These are phyloP conservation scores for Erucastrum elatum DNA, from an alignment of 345 rosid genomes.

Conservation along the genomic window DNA sequence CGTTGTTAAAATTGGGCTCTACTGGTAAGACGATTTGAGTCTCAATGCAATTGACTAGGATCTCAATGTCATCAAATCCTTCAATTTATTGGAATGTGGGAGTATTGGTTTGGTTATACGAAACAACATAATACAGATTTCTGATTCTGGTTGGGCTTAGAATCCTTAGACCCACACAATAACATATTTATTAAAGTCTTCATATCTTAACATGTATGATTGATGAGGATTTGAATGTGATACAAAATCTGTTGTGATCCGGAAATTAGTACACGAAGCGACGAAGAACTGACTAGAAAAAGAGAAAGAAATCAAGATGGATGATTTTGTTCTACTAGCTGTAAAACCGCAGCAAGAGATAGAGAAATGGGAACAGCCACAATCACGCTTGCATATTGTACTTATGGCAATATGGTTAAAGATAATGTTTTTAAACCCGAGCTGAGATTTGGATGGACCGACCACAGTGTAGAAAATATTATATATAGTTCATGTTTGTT, in stretches of 20 bases:
- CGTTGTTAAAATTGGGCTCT: constrained; percentile 3
- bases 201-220: not conserved
- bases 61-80: not conserved
- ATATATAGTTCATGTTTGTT: not conserved
- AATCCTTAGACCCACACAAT: constrained; percentile 3
- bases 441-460: constrained; percentile 21
- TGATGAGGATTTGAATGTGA: constrained; percentile 11
- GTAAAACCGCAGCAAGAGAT: constrained; percentile 30
- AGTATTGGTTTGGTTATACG: not conserved
- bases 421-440: constrained; percentile 17
- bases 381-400: constrained; percentile 21
- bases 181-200: not conserved
- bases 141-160: constrained; percentile 22
- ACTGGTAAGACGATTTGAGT: not conserved
- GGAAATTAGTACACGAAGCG: constrained; percentile 16
- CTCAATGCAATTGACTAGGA: not conserved
- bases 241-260: constrained; percentile 31
- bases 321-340: constrained; percentile 37
- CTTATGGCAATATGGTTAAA: constrained; percentile 4
- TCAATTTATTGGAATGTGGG: not conserved
- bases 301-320: constrained; percentile 20
- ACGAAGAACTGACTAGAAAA: constrained; percentile 22
- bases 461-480: not conserved
- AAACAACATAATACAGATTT: not conserved
- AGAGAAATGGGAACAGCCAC: constrained; percentile 25